phyloP scores from a whole-genome alignment of 176 grass and related monocot species.

The Rhynchospora tenuis region DNA sequence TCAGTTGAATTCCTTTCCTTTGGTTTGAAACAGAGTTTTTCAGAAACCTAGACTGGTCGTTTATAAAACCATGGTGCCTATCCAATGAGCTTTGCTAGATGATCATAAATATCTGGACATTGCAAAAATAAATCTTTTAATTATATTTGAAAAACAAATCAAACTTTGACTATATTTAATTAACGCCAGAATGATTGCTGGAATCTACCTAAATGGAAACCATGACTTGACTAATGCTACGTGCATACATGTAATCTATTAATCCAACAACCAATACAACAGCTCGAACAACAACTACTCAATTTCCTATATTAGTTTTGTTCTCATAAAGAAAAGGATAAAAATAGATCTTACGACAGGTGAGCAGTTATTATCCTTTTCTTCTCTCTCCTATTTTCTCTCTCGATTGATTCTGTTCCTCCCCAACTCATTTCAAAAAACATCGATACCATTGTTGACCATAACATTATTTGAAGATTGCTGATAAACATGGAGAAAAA shows the following conservation, averaged over 20 bases:
- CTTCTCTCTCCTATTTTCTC: constrained; percentile 26
- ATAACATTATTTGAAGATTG: background rate
- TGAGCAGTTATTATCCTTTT: constrained; percentile 7
- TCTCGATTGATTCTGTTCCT: constrained; percentile 18
- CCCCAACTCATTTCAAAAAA: constrained; percentile 16
- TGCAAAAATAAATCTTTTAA: background rate
- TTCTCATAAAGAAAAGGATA: constrained; percentile 8
- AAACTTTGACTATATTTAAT: constrained; percentile 20
- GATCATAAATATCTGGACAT: background rate
- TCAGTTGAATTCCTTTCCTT: too few species aligned
- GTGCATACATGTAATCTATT: constrained; percentile 17
- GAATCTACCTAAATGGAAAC: constrained; percentile 16
- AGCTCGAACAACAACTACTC: background rate
- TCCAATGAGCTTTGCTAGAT: background rate
- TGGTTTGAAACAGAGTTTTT: background rate
- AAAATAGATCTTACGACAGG: constrained; percentile 25
- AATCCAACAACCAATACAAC: background rate
- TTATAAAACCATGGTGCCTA: background rate
- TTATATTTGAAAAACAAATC: background rate
- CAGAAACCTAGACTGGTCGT: background rate
- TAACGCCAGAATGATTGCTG: background rate
- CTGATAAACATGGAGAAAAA: constrained; percentile 51
- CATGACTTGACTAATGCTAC: constrained; percentile 1
- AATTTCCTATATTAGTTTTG: constrained; percentile 14
- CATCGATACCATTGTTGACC: background rate